Conservation (phyloP, 176 grass and related monocot genomes). For the Musa schizocarpa region DNA sequence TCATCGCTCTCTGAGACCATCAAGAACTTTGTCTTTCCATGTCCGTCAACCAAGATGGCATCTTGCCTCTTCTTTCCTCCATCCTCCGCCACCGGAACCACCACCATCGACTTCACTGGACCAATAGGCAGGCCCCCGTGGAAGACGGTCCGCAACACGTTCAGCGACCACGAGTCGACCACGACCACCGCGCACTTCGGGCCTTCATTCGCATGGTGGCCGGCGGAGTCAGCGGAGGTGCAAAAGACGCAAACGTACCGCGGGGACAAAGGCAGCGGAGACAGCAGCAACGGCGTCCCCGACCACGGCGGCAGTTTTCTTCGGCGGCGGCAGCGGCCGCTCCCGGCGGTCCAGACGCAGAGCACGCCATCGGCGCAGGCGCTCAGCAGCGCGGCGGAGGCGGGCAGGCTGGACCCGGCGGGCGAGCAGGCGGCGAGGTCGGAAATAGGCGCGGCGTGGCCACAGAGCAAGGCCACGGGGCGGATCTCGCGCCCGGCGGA, state of each 20-base stretch:
- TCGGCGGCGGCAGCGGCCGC: slow-evolving; percentile 58
- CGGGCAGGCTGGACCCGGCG: not conserved
- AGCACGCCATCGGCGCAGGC: slow-evolving; percentile 57
- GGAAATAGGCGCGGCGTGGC: slow-evolving; percentile 56
- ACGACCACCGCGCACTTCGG: slow-evolving; percentile 44
- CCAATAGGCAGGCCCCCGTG: slow-evolving; percentile 48
- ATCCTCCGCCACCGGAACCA: slow-evolving; percentile 13
- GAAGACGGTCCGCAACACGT: slow-evolving; percentile 55
- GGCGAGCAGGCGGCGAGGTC: slow-evolving; percentile 28
- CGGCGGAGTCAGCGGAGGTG: slow-evolving; percentile 32
- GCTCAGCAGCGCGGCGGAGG: slow-evolving; percentile 34
- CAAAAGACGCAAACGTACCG: slow-evolving; percentile 56
- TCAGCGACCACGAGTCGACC: slow-evolving; percentile 56
- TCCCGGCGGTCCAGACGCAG: slow-evolving; percentile 50
- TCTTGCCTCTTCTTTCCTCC: slow-evolving; percentile 14
- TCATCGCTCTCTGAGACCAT: slow-evolving; percentile 28
- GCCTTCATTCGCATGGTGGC: slow-evolving; percentile 2
- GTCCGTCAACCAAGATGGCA: slow-evolving; percentile 48
- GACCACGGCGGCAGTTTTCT: slow-evolving; percentile 70
- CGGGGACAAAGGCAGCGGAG: slow-evolving; percentile 28
- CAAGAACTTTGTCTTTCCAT: slow-evolving; percentile 42
- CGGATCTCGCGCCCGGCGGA: slow-evolving; percentile 19
- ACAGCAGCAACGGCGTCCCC: slow-evolving; percentile 51
- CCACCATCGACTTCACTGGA: slow-evolving; percentile 29
- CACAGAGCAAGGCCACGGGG: slow-evolving; percentile 65